phyloP scores from a whole-genome alignment of 75 land plant genomes.

The Gnetum montanum region DNA sequence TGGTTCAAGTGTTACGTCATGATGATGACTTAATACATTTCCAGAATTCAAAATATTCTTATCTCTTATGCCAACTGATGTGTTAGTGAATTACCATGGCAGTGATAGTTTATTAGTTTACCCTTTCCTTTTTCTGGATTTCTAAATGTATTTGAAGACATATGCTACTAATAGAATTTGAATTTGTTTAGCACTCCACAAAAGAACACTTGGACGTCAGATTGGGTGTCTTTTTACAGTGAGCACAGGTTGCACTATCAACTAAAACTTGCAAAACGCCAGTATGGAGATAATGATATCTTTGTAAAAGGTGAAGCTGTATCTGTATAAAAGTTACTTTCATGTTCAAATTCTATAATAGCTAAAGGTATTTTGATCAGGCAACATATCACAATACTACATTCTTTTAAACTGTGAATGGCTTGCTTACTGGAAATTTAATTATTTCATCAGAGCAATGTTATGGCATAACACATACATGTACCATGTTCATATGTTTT shows the following conservation, averaged over 20 bases:
- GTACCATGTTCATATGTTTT: no score
- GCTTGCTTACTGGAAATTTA: no score
- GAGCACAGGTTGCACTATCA: conserved; percentile 90
- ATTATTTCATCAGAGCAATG: no score
- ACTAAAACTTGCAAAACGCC: conserved; percentile 49
- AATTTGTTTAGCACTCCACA: conserved; percentile 75
- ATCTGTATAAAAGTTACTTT: not conserved
- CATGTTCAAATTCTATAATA: not conserved
- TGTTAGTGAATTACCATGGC: no score
- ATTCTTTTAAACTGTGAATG: no score
- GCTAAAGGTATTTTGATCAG: not conserved
- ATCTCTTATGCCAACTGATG: no score
- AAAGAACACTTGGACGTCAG: conserved; percentile 79
- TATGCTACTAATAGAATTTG: not conserved
- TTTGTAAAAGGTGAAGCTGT: conserved; percentile 71
- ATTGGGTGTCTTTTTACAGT: conserved; percentile 83
- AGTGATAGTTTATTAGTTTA: no score
- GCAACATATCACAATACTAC: no score
- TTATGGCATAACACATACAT: no score
- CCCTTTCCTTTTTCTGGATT: not conserved
- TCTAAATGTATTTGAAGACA: not conserved
- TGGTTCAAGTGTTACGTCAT: no score
- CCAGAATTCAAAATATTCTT: no score
- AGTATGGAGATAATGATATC: conserved; percentile 63
- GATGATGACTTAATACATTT: no score